A percentile compares a stretch with the other conserved stretches of the same genome.
These are phyloP conservation scores for Maudiozyma serrabonitensis DNA, from an alignment of 805 yeast species.

Conservation along the genomic window DNA sequence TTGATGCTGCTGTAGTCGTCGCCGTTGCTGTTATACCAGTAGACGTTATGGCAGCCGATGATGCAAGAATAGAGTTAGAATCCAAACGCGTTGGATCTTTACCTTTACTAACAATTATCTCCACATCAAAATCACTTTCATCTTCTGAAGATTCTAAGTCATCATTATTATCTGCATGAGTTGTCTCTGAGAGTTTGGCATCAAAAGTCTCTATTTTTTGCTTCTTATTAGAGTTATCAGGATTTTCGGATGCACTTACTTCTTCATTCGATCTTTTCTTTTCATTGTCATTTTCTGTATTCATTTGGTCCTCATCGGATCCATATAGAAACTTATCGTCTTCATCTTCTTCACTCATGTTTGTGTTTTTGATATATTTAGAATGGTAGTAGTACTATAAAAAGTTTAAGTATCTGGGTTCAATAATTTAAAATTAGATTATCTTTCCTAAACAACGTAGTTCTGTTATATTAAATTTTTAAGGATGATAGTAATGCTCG, in stretches of 20 bases:
- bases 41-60: slow-evolving; percentile 9
- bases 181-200: neutral
- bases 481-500: no score
- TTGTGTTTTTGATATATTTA: slow-evolving; percentile 9
- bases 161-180: neutral
- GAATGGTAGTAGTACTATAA: no score
- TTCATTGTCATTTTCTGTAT: neutral
- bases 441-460: no score
- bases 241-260: neutral
- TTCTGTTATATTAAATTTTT: no score
- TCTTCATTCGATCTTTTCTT: neutral
- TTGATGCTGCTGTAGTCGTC: slow-evolving; percentile 11
- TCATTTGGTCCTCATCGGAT: slow-evolving; percentile 20
- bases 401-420: no score
- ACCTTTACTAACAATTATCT: slow-evolving; percentile 61
- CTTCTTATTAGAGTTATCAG: slow-evolving; percentile 4
- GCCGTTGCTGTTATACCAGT: slow-evolving; percentile 9
- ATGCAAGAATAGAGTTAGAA: slow-evolving; percentile 10
- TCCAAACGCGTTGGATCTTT: slow-evolving; percentile 22
- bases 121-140: slow-evolving; percentile 49
- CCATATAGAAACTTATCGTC: slow-evolving; percentile 30
- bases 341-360: slow-evolving; percentile 24
- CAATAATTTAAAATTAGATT: no score
- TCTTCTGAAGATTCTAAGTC: slow-evolving; percentile 24
- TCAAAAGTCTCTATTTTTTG: neutral